These are phyloP conservation scores for Alternaria arborescens DNA, from an alignment of 2,329 filamentous ascomycete genomes.

Conservation along the genomic window DNA sequence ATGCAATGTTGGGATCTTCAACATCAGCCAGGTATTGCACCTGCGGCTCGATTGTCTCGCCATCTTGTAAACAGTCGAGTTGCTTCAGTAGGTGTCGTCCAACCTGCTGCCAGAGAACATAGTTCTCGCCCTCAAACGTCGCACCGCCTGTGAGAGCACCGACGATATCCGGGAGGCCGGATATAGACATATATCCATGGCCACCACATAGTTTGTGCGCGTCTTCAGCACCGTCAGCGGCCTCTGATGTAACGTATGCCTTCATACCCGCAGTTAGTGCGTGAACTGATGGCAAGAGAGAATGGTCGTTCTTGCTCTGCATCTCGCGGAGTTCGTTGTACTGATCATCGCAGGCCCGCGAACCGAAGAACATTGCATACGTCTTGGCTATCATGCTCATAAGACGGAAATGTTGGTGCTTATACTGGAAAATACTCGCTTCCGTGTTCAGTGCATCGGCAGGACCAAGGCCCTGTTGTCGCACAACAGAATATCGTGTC, in stretches of 20 bases:
- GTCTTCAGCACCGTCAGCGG: constrained; percentile 55
- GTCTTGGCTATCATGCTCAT: constrained; percentile 25
- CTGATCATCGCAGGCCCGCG: constrained; percentile 6
- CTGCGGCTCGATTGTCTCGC: constrained; percentile 9
- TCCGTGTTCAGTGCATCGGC: constrained; percentile 9
- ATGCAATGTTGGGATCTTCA: constrained; percentile 1
- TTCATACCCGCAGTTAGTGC: constrained; percentile 52
- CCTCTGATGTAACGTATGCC: constrained; percentile 59
- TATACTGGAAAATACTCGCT: constrained; percentile 22
- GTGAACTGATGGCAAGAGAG: constrained; percentile 33
- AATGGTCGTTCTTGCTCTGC: constrained; percentile 12
- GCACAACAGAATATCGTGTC: constrained; percentile 58
- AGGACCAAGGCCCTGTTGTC: constrained; percentile 49
- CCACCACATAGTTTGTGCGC: constrained; percentile 51
- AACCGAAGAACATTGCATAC: constrained; percentile 30
- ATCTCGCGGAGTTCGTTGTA: constrained; percentile 11
- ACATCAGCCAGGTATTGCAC: constrained; percentile 6
- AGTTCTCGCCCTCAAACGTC: constrained; percentile 55
- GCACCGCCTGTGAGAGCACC: constrained; percentile 33
- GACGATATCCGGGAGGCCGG: constrained; percentile 45
- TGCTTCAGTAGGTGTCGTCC: constrained; percentile 43
- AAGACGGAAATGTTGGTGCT: constrained; percentile 28
- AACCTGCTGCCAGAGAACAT: constrained; percentile 54
- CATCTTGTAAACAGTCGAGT: constrained; percentile 9
- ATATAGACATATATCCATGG: constrained; percentile 50